Evolutionary conservation across 2,329 filamentous ascomycete species (phyloP).

Genomic region (Beauveria scarabaeidicola): DNA sequence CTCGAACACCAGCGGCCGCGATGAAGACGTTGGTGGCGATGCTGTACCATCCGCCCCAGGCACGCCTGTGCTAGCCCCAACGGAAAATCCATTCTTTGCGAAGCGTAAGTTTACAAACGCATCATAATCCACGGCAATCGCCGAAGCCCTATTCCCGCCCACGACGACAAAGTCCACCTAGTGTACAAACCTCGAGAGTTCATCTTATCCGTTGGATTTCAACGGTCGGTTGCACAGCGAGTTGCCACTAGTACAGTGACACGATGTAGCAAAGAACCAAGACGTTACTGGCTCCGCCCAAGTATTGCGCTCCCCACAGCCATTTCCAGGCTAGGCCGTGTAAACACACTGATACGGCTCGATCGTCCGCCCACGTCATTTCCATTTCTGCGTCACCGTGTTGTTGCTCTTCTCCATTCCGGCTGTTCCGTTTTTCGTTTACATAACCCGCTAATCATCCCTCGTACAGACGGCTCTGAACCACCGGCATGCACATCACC

Average conservation of each 20-base stretch:
- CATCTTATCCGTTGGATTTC: neutral
- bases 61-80: conserved; percentile 18
- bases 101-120: neutral
- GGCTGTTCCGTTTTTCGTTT: neutral
- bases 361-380: conserved; percentile 10
- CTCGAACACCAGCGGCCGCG: conserved; percentile 18
- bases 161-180: neutral
- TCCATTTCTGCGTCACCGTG: neutral
- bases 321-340: neutral
- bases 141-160: neutral
- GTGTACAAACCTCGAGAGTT: neutral
- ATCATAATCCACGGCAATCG: neutral
- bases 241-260: neutral
- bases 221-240: neutral
- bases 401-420: neutral
- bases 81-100: conserved; percentile 2
- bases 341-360: neutral
- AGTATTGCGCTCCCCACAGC: neutral
- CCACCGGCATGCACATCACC: conserved; percentile 16
- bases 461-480: conserved; percentile 8
- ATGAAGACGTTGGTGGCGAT: conserved; percentile 25
- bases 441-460: conserved; percentile 6
- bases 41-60: conserved; percentile 20
- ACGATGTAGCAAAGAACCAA: neutral
- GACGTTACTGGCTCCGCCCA: neutral